These are phyloP conservation scores for Nannizziopsis barbatae DNA, from an alignment of 2,329 filamentous ascomycete genomes.

Conservation along the genomic window DNA sequence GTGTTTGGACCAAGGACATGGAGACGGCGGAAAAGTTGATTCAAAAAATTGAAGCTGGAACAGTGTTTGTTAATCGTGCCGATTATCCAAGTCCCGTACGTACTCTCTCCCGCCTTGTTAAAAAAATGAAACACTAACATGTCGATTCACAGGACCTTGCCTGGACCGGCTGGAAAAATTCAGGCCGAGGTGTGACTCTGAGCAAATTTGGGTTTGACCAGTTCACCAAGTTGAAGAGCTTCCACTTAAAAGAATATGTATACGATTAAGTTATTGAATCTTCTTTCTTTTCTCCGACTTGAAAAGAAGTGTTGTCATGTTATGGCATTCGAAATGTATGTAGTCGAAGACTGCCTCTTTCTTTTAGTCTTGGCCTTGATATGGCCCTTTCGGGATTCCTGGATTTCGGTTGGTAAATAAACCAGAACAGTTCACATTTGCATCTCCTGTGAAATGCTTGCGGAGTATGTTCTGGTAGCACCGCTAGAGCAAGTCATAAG, in stretches of 20 bases:
- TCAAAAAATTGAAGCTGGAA: slow-evolving; percentile 77
- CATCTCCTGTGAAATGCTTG: too few relatives aligned
- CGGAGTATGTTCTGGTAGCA: too few relatives aligned
- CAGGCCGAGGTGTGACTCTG: slow-evolving; percentile 79
- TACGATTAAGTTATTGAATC: slow-evolving; percentile 32
- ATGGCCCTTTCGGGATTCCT: too few relatives aligned
- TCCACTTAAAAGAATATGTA: slow-evolving; percentile 72
- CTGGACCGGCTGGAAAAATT: slow-evolving; percentile 98
- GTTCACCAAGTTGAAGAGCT: slow-evolving; percentile 93
- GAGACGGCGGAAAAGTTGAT: slow-evolving; percentile 62
- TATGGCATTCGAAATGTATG: too few relatives aligned
- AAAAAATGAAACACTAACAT: neutral
- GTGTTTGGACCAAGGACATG: slow-evolving; percentile 89
- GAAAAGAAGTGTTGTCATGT: neutral
- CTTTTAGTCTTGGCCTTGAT: too few relatives aligned
- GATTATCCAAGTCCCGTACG: slow-evolving; percentile 85
- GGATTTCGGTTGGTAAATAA: too few relatives aligned
- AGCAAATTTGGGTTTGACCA: slow-evolving; percentile 88
- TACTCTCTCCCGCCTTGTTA: slow-evolving; percentile 18
- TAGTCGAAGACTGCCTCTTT: too few relatives aligned
- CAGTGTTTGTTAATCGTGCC: slow-evolving; percentile 89
- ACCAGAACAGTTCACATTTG: too few relatives aligned
- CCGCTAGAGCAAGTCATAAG: slow-evolving; percentile 15
- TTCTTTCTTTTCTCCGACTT: neutral
- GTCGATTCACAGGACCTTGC: slow-evolving; percentile 58